Evolutionary conservation across 805 yeast genomes (phyloP), one percentile per base, ranked within the genome.

Genomic region (Wilhelminamyces savonicus): DNA sequence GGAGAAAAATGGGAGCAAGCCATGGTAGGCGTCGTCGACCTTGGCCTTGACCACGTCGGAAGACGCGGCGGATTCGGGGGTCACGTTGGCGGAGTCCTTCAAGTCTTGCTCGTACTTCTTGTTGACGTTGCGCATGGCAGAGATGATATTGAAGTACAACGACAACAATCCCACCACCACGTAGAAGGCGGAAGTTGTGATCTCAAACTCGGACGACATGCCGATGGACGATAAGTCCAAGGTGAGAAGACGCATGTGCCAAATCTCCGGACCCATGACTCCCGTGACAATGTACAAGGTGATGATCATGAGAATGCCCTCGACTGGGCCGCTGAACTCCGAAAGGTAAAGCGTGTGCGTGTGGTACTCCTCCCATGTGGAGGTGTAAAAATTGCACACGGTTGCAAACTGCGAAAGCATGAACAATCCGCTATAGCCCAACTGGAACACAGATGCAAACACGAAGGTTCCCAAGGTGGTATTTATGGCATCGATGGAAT

Each of bases 341-440:
- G 90, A 76, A 30, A 88, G 62, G 53, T 69, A 88, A 29, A 88
- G 63, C 27, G 76, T 78, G 45, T 86, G 94, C 1, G 97, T 88
- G 51, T 87, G 90, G 54, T 75, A 88, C 52, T 87, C 96, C 58
- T 88, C 97, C 97, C 97, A 88, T 1, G 97, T 88, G 22, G 94
- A 79, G 28, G 84, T 52, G 52, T 87, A 88, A 54, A 88, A 90
- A 55, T 88, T 88, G 37, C 81, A 74, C 30, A 84, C 67, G 2
- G 83, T 64, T 4, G 83, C 86, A 52, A 82, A 78, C 43, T 83
- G 87, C 3, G 86, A 61, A 26, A 82, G 32, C 33, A 80, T 49
- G 26, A 80, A 53, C 37, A 69, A 41, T 64, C 78, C 72, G 4
- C 82, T 71, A 48, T 74, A 76, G 0, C 95, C 95, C 44, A 81